These are phyloP conservation scores for Phialemoniopsis sp. DNA, from an alignment of 2,329 filamentous ascomycete genomes.

Conservation along the genomic window DNA sequence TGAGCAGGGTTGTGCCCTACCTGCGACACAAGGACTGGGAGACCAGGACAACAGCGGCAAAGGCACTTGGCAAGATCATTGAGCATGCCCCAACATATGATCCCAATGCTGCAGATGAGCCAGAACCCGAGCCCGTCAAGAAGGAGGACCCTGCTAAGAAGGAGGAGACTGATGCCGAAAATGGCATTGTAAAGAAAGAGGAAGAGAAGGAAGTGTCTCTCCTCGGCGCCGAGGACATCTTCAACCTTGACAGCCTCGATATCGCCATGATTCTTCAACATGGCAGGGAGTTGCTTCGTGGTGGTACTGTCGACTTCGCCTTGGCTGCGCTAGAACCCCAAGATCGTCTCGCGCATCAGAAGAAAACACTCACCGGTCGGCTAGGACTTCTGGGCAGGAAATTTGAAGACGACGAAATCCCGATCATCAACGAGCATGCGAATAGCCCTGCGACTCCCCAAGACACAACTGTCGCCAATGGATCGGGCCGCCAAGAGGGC, in stretches of 20 bases:
- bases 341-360: slow-evolving; percentile 78
- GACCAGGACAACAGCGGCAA: slow-evolving; percentile 86
- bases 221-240: slow-evolving; percentile 54
- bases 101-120: slow-evolving; percentile 72
- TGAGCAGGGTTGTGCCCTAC: slow-evolving; percentile 93
- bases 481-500: slow-evolving; percentile 22
- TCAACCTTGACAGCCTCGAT: slow-evolving; percentile 72
- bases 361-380: slow-evolving; percentile 78
- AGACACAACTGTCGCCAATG: slow-evolving; percentile 28
- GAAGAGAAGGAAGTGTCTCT: slow-evolving; percentile 49
- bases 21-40: slow-evolving; percentile 96
- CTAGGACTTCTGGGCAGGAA: slow-evolving; percentile 82
- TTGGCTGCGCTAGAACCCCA: slow-evolving; percentile 78
- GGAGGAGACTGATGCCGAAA: slow-evolving; percentile 33
- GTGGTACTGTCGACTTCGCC: slow-evolving; percentile 80
- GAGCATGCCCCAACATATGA: slow-evolving; percentile 85
- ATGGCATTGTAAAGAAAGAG: slow-evolving; percentile 53
- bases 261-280: slow-evolving; percentile 75
- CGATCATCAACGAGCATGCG: slow-evolving; percentile 56
- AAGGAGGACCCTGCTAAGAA: slow-evolving; percentile 42
- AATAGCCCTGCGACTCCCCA: slow-evolving; percentile 39
- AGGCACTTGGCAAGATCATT: slow-evolving; percentile 90
- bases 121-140: slow-evolving; percentile 28
- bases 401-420: slow-evolving; percentile 77
- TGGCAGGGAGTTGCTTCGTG: slow-evolving; percentile 80